Conservation (phyloP, 2,329 filamentous ascomycete genomes). For the Ophiostoma piceae region DNA sequence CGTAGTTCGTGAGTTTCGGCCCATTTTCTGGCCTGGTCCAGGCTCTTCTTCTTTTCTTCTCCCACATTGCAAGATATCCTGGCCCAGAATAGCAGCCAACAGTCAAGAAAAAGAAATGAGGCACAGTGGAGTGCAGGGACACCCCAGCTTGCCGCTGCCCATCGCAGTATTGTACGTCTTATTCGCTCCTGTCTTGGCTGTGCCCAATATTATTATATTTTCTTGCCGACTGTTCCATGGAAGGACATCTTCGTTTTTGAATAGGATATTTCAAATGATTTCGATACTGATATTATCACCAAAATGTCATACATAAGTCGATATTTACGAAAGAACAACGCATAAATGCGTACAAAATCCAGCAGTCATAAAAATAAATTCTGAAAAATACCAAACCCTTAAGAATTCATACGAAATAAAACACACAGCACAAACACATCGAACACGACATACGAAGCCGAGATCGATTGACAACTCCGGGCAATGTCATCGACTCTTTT, state of each 20-base stretch:
- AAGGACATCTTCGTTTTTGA: neutral
- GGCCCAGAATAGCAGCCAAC: neutral
- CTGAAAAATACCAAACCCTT: too few relatives aligned
- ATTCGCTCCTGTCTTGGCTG: neutral
- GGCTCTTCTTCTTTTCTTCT: neutral
- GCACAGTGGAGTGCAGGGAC: conserved; percentile 1
- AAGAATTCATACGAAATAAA: too few relatives aligned
- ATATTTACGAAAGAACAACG: too few relatives aligned
- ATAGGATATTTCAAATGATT: too few relatives aligned
- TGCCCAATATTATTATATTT: neutral
- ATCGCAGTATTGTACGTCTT: neutral
- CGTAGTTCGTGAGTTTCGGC: conserved; percentile 1
- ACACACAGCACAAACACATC: too few relatives aligned
- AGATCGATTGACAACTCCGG: conserved; percentile 6
- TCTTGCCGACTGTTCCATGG: neutral
- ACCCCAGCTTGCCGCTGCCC: neutral
- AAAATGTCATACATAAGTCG: too few relatives aligned
- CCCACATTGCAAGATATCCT: neutral
- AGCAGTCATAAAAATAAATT: too few relatives aligned
- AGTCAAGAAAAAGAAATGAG: conserved; percentile 7
- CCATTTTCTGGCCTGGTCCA: neutral
- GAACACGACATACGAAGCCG: too few relatives aligned
- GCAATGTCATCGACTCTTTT: neutral
- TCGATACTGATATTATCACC: too few relatives aligned
- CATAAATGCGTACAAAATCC: too few relatives aligned